Conservation (phyloP, 108 stramenopile species). For the Nannochloropsis gaditana region DNA sequence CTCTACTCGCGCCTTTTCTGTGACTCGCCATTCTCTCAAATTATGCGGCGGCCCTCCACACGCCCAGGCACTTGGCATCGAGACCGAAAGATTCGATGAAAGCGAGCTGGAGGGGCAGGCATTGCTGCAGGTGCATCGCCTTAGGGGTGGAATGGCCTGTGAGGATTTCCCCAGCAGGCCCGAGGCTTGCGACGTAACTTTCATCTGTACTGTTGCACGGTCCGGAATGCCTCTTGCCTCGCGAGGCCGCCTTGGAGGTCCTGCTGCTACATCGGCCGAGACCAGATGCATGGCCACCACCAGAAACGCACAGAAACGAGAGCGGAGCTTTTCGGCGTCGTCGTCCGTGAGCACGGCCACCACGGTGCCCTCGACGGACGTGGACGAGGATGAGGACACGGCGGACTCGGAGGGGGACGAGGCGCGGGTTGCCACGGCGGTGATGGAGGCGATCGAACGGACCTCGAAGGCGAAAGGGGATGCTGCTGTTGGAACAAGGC, state of each 20-base stretch:
- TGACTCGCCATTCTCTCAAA: too few relatives aligned
- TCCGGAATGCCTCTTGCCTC: neutral
- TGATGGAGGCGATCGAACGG: neutral
- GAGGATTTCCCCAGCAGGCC: neutral
- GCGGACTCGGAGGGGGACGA: neutral
- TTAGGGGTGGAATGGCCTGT: neutral
- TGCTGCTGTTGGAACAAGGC: neutral
- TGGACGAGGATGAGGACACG: neutral
- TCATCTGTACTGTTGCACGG: neutral
- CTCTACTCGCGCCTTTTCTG: too few relatives aligned
- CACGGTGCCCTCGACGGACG: neutral
- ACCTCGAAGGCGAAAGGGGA: neutral
- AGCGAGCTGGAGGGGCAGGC: slow-evolving; percentile 15
- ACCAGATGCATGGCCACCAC: neutral
- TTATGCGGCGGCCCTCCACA: neutral
- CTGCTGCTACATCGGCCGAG: neutral
- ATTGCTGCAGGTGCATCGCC: neutral
- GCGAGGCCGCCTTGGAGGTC: neutral
- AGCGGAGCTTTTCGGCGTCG: slow-evolving; percentile 5
- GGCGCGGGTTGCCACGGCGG: neutral
- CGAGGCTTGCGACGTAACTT: slow-evolving; percentile 20
- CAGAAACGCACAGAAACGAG: neutral
- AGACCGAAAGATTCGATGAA: neutral
- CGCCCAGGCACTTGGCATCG: neutral
- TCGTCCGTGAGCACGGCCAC: neutral